phyloP scores from a whole-genome alignment of 371 early-diverging fungal genomes.

The Nematocida sp. region DNA sequence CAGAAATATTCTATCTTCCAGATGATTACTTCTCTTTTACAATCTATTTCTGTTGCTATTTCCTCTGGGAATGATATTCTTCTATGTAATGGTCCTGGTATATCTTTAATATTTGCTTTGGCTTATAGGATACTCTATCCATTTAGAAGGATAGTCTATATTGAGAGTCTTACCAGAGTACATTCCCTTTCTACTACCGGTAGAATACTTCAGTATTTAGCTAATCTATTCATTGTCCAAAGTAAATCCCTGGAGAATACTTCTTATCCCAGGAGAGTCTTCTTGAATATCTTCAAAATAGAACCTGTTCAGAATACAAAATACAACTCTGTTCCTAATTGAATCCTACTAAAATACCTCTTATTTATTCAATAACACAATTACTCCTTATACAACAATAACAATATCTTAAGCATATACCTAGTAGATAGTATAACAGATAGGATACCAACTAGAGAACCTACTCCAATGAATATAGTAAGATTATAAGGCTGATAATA shows the following conservation, averaged over 20 bases:
- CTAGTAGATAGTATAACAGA: background rate
- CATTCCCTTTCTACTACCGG: slow-evolving; percentile 27
- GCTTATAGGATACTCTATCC: slow-evolving; percentile 5
- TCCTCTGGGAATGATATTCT: background rate
- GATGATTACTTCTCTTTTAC: slow-evolving; percentile 11
- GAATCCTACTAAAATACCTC: no score
- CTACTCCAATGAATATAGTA: background rate
- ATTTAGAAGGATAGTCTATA: background rate
- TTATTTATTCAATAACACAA: no score
- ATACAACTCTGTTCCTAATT: no score
- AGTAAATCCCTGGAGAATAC: slow-evolving; percentile 8
- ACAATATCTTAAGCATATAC: background rate
- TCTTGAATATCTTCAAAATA: slow-evolving; percentile 8
- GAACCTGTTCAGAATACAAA: background rate
- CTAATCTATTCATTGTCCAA: slow-evolving; percentile 39
- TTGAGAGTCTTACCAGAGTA: slow-evolving; percentile 35
- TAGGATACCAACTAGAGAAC: background rate
- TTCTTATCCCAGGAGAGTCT: slow-evolving; percentile 9
- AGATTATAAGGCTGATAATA: background rate
- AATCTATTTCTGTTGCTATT: background rate
- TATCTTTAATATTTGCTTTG: slow-evolving; percentile 4
- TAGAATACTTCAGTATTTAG: slow-evolving; percentile 28
- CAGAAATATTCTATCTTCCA: slow-evolving; percentile 14
- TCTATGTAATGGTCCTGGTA: slow-evolving; percentile 45
- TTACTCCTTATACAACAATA: no score